phyloP scores from a whole-genome alignment of 2,329 filamentous ascomycete species.

The Grosmannia huntii region DNA sequence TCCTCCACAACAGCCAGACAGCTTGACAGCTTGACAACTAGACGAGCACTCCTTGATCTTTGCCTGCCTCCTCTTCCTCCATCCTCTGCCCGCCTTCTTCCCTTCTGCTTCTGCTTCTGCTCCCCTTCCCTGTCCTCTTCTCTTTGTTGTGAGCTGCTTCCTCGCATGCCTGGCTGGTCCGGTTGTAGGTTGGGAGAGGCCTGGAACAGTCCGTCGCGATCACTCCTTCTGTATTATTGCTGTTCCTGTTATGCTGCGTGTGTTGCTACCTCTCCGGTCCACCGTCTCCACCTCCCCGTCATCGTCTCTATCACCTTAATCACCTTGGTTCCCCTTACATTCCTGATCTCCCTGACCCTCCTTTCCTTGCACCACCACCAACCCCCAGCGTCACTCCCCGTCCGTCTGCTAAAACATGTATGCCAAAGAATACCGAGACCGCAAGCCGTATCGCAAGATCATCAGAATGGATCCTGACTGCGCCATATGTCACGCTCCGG shows the following conservation, averaged over 20 bases:
- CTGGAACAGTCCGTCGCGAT: neutral
- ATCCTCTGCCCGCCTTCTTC: neutral
- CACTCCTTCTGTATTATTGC: constrained; percentile 5
- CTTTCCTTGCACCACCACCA: neutral
- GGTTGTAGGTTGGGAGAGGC: constrained; percentile 7
- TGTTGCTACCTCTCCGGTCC: neutral
- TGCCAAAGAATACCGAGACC: constrained; percentile 28
- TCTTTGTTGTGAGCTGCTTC: neutral
- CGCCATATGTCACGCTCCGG: constrained; percentile 51
- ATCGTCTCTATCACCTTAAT: neutral
- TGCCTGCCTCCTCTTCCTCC: neutral
- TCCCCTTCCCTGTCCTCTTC: neutral
- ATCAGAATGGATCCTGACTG: constrained; percentile 59
- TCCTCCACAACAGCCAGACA: neutral
- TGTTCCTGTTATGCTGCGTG: neutral
- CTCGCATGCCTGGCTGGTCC: constrained; percentile 12
- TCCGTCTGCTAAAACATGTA: constrained; percentile 27
- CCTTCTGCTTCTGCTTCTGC: neutral
- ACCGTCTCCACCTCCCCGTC: neutral
- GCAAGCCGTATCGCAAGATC: constrained; percentile 29
- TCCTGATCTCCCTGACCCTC: neutral
- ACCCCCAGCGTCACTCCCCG: neutral
- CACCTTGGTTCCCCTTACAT: neutral
- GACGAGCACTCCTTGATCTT: neutral
- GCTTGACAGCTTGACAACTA: no score